A percentile compares a stretch with the other conserved stretches of the same genome.
Conservation (phyloP, 78 protist genomes). For the Polysphondylium violaceum region DNA sequence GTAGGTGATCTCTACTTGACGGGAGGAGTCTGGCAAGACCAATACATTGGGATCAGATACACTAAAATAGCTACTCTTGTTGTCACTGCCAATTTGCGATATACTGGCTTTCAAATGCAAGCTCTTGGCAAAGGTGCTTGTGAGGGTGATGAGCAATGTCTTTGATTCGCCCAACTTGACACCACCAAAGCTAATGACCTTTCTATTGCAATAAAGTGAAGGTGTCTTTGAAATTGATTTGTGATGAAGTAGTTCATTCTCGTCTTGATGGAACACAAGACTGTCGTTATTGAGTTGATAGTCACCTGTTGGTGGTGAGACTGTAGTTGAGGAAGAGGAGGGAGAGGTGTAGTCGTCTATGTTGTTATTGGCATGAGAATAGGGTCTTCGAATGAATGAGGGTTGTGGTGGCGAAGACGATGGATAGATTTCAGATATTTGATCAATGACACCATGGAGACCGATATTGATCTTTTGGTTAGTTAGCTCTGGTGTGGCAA, state of each 20-base stretch:
- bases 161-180: conserved; percentile 43
- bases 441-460: conserved; percentile 14
- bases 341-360: not conserved
- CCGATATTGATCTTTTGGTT: conserved; percentile 33
- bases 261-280: conserved; percentile 9
- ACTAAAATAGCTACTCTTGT: not conserved
- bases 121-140: conserved; percentile 7
- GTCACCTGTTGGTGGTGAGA: not conserved
- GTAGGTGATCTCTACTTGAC: conserved; percentile 20
- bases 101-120: conserved; percentile 20
- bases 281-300: conserved; percentile 8
- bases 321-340: not conserved
- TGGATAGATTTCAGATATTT: not conserved
- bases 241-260: not conserved
- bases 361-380: too few species aligned
- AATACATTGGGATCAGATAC: conserved; percentile 1
- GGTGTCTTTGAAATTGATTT: not conserved
- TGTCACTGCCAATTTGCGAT: not conserved
- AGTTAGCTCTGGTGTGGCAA: not conserved
- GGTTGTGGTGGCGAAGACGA: conserved; percentile 33
- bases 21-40: not conserved
- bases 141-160: not conserved
- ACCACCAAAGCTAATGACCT: conserved; percentile 54
- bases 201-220: conserved; percentile 27
- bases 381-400: not conserved